Evolutionary conservation across 2,329 filamentous ascomycete species (phyloP).

Genomic region (Beauveria pseudobassiana): DNA sequence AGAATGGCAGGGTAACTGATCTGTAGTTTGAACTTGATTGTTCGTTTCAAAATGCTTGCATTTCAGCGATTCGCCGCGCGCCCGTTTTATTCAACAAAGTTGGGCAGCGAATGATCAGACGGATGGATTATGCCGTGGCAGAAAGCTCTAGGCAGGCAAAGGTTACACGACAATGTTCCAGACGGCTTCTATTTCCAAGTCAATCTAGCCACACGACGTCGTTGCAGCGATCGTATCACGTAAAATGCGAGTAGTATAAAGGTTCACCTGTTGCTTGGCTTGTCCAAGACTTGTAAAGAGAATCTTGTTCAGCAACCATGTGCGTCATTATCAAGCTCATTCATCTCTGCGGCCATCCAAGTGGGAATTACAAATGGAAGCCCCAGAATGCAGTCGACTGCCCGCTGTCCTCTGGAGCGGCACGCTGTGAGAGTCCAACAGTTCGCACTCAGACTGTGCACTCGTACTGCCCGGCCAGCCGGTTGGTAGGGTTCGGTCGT

Average conservation of each 20-base stretch:
- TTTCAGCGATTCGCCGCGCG: background rate
- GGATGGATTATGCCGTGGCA: background rate
- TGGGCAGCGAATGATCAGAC: constrained; percentile 1
- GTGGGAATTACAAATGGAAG: background rate
- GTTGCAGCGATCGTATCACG: background rate
- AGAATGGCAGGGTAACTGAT: too few species aligned
- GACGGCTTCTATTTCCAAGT: background rate
- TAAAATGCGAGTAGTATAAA: background rate
- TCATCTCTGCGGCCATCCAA: constrained; percentile 1
- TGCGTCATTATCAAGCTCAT: background rate
- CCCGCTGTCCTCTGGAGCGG: background rate
- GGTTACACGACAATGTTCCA: background rate
- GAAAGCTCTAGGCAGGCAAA: background rate
- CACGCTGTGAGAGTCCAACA: background rate
- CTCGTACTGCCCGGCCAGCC: background rate
- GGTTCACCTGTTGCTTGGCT: background rate
- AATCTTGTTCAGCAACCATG: background rate
- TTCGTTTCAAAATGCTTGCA: background rate
- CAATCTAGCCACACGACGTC: background rate
- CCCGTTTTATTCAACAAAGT: background rate
- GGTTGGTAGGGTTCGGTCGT: too few species aligned
- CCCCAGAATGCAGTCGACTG: background rate
- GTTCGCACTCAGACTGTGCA: background rate
- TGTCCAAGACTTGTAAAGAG: background rate
- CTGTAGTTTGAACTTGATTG: background rate